These are phyloP conservation scores for Nitzschia sp. DNA, from an alignment of 108 stramenopile species.

Conservation along the genomic window DNA sequence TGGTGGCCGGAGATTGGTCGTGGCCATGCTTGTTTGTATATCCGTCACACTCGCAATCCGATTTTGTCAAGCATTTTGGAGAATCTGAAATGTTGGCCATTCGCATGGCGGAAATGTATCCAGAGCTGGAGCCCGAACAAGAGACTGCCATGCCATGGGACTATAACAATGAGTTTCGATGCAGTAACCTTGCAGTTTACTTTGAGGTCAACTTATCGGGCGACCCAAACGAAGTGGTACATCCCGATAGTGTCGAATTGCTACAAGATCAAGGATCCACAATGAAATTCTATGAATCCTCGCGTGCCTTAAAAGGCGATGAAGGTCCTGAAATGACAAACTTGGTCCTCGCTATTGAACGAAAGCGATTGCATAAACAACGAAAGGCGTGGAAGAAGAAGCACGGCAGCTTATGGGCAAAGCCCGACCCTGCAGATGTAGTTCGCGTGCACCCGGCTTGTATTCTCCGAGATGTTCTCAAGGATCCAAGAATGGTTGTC, in stretches of 20 bases:
- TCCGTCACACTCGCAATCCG: conserved; percentile 84
- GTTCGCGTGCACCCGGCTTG: conserved; percentile 85
- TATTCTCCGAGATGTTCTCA: conserved; percentile 61
- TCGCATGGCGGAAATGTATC: conserved; percentile 88
- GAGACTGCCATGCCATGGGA: conserved; percentile 84
- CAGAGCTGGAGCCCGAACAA: conserved; percentile 67
- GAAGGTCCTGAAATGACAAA: conserved; percentile 84
- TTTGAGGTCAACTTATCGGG: conserved; percentile 77
- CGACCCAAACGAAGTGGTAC: conserved; percentile 37
- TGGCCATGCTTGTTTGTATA: conserved; percentile 89
- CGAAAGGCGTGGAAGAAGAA: conserved; percentile 84
- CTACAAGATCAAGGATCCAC: conserved; percentile 67
- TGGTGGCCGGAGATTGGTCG: conserved; percentile 45
- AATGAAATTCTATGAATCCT: conserved; percentile 87
- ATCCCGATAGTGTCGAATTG: conserved; percentile 78
- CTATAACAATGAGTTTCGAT: conserved; percentile 83
- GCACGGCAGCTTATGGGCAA: conserved; percentile 77
- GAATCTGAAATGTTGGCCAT: conserved; percentile 82
- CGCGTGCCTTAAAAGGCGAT: conserved; percentile 85
- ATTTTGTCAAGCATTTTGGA: conserved; percentile 79
- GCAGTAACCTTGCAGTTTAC: conserved; percentile 85
- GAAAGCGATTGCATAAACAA: conserved; percentile 78
- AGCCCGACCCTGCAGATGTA: conserved; percentile 67
- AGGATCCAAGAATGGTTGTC: conserved; percentile 71
- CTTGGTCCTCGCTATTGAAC: conserved; percentile 72